These are phyloP conservation scores for Colletotrichum magnum DNA, from an alignment of 2,329 filamentous ascomycete species.

Conservation along the genomic window DNA sequence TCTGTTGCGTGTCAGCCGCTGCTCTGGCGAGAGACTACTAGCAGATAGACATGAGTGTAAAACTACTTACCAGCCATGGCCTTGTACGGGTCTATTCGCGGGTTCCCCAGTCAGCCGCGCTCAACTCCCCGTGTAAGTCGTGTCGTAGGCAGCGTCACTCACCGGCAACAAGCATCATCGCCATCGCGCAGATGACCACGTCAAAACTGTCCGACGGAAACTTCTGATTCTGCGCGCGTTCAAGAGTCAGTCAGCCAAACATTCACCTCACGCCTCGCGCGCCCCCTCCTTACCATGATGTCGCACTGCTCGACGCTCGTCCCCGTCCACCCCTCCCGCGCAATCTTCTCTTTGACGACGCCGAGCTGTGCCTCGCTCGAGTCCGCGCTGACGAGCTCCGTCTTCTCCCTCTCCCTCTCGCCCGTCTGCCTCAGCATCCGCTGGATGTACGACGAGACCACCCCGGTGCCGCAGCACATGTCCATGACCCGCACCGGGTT, in stretches of 20 bases:
- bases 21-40: too few relatives aligned
- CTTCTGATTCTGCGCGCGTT: background rate
- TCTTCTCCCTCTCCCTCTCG: background rate
- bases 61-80: background rate
- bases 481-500: slow-evolving; percentile 10
- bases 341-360: slow-evolving; percentile 11
- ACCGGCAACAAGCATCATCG: slow-evolving; percentile 19
- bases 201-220: slow-evolving; percentile 10
- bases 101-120: too few relatives aligned
- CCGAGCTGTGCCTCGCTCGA: slow-evolving; percentile 21
- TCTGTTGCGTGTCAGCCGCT: background rate
- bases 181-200: slow-evolving; percentile 12
- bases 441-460: slow-evolving; percentile 20
- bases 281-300: background rate
- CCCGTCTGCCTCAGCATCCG: slow-evolving; percentile 3
- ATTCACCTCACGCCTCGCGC: background rate
- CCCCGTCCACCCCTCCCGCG: slow-evolving; percentile 5
- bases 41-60: background rate
- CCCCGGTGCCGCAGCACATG: slow-evolving; percentile 27
- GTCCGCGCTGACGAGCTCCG: slow-evolving; percentile 9
- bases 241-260: background rate
- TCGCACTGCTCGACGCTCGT: slow-evolving; percentile 2
- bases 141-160: too few relatives aligned
- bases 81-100: slow-evolving; percentile 5
- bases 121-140: too few relatives aligned